These are phyloP conservation scores for Elsinoe necatrix DNA, from an alignment of 2,329 filamentous ascomycete species.

Conservation along the genomic window DNA sequence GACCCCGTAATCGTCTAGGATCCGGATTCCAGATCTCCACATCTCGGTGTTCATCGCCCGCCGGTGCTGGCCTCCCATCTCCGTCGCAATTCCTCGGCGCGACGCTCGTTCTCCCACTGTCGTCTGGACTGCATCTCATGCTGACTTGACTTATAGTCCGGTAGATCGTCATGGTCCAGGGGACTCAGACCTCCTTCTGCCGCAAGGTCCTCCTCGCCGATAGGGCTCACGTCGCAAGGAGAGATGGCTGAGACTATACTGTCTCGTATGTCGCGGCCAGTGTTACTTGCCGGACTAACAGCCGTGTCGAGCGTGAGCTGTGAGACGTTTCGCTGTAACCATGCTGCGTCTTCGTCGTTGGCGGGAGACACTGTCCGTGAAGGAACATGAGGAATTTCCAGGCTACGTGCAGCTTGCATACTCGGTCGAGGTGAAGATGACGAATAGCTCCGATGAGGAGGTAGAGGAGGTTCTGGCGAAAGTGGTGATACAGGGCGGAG, in stretches of 20 bases:
- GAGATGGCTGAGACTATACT: conserved; percentile 1
- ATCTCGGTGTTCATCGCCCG: background rate
- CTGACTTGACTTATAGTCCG: conserved; percentile 11
- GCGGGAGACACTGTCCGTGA: conserved; percentile 7
- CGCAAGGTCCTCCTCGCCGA: conserved; percentile 4
- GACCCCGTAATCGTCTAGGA: background rate
- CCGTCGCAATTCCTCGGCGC: conserved; percentile 4
- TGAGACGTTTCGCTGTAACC: conserved; percentile 14
- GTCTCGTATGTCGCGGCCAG: background rate
- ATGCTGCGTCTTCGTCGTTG: background rate
- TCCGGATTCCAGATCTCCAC: background rate
- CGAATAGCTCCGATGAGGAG: background rate
- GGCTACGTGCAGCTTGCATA: background rate
- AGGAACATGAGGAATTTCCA: background rate
- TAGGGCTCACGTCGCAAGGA: conserved; percentile 13
- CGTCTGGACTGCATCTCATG: background rate
- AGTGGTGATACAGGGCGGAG: conserved; percentile 2
- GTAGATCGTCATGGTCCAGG: conserved; percentile 10
- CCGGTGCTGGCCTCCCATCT: conserved; percentile 13
- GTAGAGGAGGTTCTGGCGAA: background rate
- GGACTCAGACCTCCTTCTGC: background rate
- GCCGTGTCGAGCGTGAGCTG: conserved; percentile 11
- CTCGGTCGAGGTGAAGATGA: background rate
- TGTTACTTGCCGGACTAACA: background rate
- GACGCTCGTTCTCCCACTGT: conserved; percentile 8